Percentiles rank a stretch among this genome's conserved stretches.
Evolutionary conservation across 1,284 basidiomycete species (phyloP).

Genomic region (Leccinum pallidistipes): DNA sequence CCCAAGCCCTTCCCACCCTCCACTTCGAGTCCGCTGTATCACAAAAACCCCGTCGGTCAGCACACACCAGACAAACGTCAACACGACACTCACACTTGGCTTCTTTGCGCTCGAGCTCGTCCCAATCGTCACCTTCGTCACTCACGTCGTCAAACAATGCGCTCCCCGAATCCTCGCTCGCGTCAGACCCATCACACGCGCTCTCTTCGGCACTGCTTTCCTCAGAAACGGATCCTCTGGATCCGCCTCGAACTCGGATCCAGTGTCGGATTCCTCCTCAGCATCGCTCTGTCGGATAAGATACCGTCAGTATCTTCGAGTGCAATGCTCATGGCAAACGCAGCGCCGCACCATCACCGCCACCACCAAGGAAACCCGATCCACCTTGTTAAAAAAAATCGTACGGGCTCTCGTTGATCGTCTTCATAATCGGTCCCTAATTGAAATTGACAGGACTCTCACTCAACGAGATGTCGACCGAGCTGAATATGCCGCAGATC

Average conservation of each 20-base stretch:
- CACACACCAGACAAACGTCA: not conserved
- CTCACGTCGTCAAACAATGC: slow-evolving; percentile 70
- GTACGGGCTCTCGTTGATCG: slow-evolving; percentile 92
- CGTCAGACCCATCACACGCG: slow-evolving; percentile 54
- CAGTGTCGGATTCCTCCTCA: no score
- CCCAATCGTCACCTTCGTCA: slow-evolving; percentile 93
- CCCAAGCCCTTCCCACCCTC: slow-evolving; percentile 44
- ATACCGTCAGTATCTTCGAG: not conserved
- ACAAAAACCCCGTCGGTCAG: slow-evolving; percentile 2
- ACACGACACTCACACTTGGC: slow-evolving; percentile 61
- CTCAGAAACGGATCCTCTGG: no score
- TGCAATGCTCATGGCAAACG: slow-evolving; percentile 11
- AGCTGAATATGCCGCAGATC: slow-evolving; percentile 48
- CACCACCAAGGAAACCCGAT: slow-evolving; percentile 85
- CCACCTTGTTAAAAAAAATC: slow-evolving; percentile 97
- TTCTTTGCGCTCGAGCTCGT: slow-evolving; percentile 90
- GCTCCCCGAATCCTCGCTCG: slow-evolving; percentile 66
- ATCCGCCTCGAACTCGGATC: no score
- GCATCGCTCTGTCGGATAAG: slow-evolving; percentile 44
- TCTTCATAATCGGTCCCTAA: slow-evolving; percentile 98
- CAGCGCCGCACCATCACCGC: slow-evolving; percentile 71
- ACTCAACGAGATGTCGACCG: slow-evolving; percentile 94
- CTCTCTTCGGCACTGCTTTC: no score
- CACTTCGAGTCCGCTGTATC: slow-evolving; percentile 63
- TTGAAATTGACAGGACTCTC: slow-evolving; percentile 98